Base-by-base conservation (phyloP, 352 stramenopile species). In the Hyaloperonospora arabidopsidis region DNA sequence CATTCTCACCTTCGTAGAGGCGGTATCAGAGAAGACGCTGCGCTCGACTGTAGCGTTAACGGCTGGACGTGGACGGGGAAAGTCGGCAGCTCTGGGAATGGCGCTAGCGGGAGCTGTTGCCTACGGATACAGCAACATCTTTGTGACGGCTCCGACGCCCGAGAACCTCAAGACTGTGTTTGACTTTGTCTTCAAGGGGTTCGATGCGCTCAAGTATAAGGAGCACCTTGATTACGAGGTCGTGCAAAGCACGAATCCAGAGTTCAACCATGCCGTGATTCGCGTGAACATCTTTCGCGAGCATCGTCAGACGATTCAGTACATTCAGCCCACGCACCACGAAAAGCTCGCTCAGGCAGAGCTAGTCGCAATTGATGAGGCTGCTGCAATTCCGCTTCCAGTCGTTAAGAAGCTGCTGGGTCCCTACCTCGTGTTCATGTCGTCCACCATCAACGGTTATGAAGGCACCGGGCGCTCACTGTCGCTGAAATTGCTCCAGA, bases 401-500 rank as follows among this genome's bases (percentile, higher is more conserved):
- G 72, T 99, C 18, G 95, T 99, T 5, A 89, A 97, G 57, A 87
- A 88, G 40, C 70, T 99, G 28, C 83, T 99, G 35, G 93, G 94
- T 0, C 84, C 90, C 32, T 97, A 98, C 70, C 72, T 99, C 8
- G 97, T 98, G 11, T 99, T 99, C 64, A 86, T 99, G 69, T 98
- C 93, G 60, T 99, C 95, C 23, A 99, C 97, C 3, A 94, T 99
- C 43, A 99, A 98, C 72, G 97, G 97, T 32, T 99, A 99, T 69
- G 97, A 99, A 87, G 97, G 97, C 43, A 99, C 97, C 4, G 97
- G 97, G 19, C 72, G 97, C 44, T 97, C 96, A 49, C 74, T 99
- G 15, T 98, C 95, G 55, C 80, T 99, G 25, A 99, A 99, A 77
- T 81, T 99, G 12, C 90, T 99, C 57, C 96, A 98, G 49, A 97